phyloP scores from a whole-genome alignment of 140 eudicot species.

The Senecio squalidus region DNA sequence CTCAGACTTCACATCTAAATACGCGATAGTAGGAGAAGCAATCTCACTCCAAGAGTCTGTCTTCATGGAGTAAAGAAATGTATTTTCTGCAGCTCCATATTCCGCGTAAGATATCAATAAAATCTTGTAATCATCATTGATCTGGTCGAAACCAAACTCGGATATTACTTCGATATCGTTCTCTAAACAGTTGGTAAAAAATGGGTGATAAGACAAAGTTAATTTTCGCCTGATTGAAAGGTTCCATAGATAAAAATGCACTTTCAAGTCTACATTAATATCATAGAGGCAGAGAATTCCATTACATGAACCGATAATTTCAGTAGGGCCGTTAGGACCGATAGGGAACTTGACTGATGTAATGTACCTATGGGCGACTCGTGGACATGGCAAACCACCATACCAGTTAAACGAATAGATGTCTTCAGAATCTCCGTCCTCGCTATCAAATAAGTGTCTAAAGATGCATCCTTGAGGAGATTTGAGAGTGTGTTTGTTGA shows the following conservation, averaged over 20 bases:
- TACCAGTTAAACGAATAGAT: constrained; percentile 7
- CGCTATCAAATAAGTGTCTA: not conserved
- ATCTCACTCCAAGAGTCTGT: constrained; percentile 20
- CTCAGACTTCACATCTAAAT: not conserved
- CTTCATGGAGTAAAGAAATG: constrained; percentile 29
- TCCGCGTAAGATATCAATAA: not conserved
- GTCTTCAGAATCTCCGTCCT: not conserved
- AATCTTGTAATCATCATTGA: not conserved
- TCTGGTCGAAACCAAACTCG: not conserved
- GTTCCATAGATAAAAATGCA: not conserved
- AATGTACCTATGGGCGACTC: not conserved
- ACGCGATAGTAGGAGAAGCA: not conserved
- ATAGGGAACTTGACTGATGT: constrained; percentile 6
- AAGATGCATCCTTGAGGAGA: constrained; percentile 6
- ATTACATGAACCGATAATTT: constrained; percentile 26
- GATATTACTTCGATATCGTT: not conserved
- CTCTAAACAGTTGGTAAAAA: not conserved
- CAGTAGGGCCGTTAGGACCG: not conserved
- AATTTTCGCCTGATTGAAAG: not conserved
- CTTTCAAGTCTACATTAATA: not conserved
- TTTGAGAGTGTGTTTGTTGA: constrained; percentile 13
- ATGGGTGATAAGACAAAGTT: not conserved
- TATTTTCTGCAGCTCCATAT: not conserved
- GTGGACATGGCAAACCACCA: no score
- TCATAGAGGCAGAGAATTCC: constrained; percentile 31